These are phyloP conservation scores for Boletus sp. DNA, from an alignment of 768 basidiomycete species.

Conservation along the genomic window DNA sequence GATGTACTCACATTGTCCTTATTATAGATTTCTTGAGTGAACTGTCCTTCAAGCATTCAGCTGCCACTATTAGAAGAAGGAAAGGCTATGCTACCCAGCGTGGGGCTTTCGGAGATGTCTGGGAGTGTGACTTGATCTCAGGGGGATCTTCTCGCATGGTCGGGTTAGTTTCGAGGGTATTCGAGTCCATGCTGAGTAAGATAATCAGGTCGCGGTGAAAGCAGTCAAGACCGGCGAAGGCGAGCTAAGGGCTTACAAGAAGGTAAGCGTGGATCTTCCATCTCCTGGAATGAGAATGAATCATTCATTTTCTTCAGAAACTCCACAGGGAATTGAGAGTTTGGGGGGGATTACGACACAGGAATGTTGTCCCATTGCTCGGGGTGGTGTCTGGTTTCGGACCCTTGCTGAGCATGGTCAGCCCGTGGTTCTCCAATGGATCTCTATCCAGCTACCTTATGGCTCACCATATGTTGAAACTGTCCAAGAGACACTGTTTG, in stretches of 20 bases:
- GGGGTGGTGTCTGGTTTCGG: constrained; percentile 33
- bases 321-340: constrained; percentile 32
- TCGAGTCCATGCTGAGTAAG: neutral
- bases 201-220: constrained; percentile 22
- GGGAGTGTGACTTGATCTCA: constrained; percentile 19
- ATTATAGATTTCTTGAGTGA: constrained; percentile 4
- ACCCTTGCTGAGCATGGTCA: constrained; percentile 29
- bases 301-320: constrained; percentile 7
- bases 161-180: neutral
- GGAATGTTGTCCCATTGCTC: constrained; percentile 31
- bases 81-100: neutral
- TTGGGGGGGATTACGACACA: constrained; percentile 16
- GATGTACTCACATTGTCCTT: neutral
- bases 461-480: neutral
- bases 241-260: constrained; percentile 1
- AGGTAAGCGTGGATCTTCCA: constrained; percentile 4
- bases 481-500: constrained; percentile 2
- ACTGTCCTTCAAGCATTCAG: constrained; percentile 1
- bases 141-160: constrained; percentile 8
- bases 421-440: constrained; percentile 32
- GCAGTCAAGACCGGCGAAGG: neutral
- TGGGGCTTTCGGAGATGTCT: constrained; percentile 24
- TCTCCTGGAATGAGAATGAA: neutral
- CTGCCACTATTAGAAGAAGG: constrained; percentile 3
- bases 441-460: constrained; percentile 25